Conservation (phyloP, 768 basidiomycete species). For the Xerocomus spinulosus region DNA sequence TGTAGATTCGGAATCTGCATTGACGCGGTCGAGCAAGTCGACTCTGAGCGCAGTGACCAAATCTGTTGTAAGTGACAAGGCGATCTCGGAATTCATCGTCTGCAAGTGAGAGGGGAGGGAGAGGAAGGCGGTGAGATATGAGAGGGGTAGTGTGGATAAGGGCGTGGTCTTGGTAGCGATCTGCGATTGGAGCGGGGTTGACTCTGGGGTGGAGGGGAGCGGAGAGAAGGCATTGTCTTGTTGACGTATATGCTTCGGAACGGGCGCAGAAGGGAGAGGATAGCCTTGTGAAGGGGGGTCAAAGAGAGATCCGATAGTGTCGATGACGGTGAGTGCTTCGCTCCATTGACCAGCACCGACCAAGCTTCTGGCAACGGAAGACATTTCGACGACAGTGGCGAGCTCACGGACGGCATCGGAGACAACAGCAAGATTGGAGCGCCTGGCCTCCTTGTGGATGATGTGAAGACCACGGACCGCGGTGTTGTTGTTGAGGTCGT, state of each 20-base stretch:
- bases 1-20: constrained; percentile 15
- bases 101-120: constrained; percentile 71
- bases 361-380: constrained; percentile 61
- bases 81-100: constrained; percentile 70
- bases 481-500: constrained; percentile 69
- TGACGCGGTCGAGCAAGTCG: constrained; percentile 58
- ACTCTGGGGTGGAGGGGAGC: constrained; percentile 37
- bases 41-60: constrained; percentile 64
- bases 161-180: constrained; percentile 24
- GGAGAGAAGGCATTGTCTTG: constrained; percentile 23
- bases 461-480: constrained; percentile 79
- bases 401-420: constrained; percentile 60
- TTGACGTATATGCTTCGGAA: constrained; percentile 6
- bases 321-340: constrained; percentile 73
- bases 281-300: constrained; percentile 17
- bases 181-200: constrained; percentile 11
- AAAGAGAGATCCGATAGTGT: constrained; percentile 62
- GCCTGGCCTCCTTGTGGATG: constrained; percentile 58
- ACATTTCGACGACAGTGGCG: constrained; percentile 71
- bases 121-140: constrained; percentile 66
- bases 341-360: constrained; percentile 88
- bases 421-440: constrained; percentile 57
- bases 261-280: constrained; percentile 3
- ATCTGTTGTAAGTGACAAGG: constrained; percentile 70
- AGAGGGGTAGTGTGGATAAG: constrained; percentile 49